Evolutionary conservation across 345 rosid species (phyloP).

Genomic region (Cardamine resedifolia): DNA sequence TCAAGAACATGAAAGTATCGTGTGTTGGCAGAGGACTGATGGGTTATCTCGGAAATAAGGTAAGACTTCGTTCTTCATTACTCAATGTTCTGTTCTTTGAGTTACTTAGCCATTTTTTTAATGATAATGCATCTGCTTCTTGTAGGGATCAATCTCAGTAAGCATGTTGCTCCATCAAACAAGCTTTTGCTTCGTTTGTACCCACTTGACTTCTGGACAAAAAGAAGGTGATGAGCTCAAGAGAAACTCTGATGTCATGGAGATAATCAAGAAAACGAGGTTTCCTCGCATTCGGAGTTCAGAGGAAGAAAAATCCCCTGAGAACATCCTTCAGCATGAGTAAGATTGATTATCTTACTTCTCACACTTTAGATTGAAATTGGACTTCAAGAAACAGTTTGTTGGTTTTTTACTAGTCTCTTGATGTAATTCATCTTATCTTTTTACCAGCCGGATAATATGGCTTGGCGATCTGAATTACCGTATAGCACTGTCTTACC

Average conservation of each 20-base stretch:
- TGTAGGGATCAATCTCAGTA: conserved; percentile 93
- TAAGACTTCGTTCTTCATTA: conserved; percentile 26
- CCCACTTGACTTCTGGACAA: conserved; percentile 42
- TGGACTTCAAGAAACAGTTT: conserved; percentile 6
- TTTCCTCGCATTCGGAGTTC: conserved; percentile 70
- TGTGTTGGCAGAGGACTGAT: conserved; percentile 96
- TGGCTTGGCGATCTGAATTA: conserved; percentile 99
- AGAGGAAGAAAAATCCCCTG: conserved; percentile 78
- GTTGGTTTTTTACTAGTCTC: background rate
- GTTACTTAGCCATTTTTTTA: background rate
- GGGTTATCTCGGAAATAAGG: conserved; percentile 99
- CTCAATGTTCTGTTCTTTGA: background rate
- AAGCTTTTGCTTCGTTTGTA: conserved; percentile 43
- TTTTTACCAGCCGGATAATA: conserved; percentile 69
- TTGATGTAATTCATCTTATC: background rate
- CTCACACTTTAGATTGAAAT: background rate
- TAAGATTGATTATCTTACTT: conserved; percentile 44
- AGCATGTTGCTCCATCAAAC: conserved; percentile 85
- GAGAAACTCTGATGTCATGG: conserved; percentile 45
- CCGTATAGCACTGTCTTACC: conserved; percentile 93
- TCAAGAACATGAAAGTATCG: conserved; percentile 93
- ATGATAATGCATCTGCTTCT: background rate
- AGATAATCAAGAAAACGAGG: conserved; percentile 40
- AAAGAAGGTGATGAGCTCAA: conserved; percentile 44
- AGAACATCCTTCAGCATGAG: conserved; percentile 96